phyloP scores from a whole-genome alignment of 2,329 filamentous ascomycete species.

The Fusarium fracticaudum region DNA sequence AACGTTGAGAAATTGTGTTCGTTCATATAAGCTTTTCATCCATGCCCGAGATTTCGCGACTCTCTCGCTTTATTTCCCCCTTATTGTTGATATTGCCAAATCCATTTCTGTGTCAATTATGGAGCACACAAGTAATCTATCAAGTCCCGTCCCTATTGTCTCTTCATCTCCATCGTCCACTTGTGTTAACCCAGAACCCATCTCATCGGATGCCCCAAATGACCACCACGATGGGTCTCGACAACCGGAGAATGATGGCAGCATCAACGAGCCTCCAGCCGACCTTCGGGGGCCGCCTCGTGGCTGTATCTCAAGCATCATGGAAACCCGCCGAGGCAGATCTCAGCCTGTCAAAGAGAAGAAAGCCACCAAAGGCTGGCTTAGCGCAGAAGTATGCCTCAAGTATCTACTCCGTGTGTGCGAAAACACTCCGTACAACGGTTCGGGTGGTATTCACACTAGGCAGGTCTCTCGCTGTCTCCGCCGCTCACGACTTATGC shows the following conservation, averaged over 20 bases:
- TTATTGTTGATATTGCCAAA: background rate
- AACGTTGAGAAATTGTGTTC: background rate
- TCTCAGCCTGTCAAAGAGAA: background rate
- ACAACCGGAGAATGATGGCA: background rate
- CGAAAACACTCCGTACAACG: background rate
- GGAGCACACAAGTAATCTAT: background rate
- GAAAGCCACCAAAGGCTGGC: background rate
- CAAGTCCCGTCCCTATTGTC: background rate
- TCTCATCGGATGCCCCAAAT: background rate
- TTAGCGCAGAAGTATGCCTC: background rate
- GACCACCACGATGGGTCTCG: background rate
- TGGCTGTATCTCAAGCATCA: background rate
- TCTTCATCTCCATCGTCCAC: background rate
- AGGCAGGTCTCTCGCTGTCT: constrained; percentile 7
- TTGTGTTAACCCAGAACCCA: too few species aligned
- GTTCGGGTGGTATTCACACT: background rate
- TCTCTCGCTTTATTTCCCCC: background rate
- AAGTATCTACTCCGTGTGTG: background rate
- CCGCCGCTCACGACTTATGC: constrained; percentile 17
- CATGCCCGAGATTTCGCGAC: too few species aligned
- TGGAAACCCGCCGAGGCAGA: background rate
- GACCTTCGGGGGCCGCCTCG: background rate
- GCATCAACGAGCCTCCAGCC: background rate
- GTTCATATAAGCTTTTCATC: background rate
- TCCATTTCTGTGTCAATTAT: background rate